Percentiles rank a stretch among this genome's conserved stretches.
phyloP scores from a whole-genome alignment of 1,139 yeast species.

The Kodamaea fungicola region DNA sequence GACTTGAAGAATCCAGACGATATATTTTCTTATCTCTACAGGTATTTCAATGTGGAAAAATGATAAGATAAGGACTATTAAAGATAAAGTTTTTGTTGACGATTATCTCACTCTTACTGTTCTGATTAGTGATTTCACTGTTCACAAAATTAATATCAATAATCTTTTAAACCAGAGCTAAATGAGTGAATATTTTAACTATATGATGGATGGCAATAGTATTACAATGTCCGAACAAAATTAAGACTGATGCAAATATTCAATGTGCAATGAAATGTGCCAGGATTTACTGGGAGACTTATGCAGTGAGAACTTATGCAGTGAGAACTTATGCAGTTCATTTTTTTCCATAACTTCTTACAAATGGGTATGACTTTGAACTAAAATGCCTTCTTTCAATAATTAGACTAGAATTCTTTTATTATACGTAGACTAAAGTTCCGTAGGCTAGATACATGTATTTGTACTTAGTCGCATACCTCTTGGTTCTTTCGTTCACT shows the following conservation, averaged over 20 bases:
- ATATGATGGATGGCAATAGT: background rate
- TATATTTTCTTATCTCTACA: constrained; percentile 23
- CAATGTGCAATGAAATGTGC: constrained; percentile 30
- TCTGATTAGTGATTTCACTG: constrained; percentile 36
- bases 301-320: too few relatives aligned
- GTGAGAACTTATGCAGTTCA: too few relatives aligned
- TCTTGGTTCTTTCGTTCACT: too few relatives aligned
- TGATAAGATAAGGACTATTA: constrained; percentile 9
- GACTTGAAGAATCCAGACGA: constrained; percentile 13
- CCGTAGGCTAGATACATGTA: too few relatives aligned
- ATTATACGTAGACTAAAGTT: too few relatives aligned
- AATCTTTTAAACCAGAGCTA: constrained; percentile 25
- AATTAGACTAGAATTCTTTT: too few relatives aligned
- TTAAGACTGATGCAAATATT: constrained; percentile 29
- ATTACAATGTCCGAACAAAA: background rate
- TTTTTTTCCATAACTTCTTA: constrained; percentile 1
- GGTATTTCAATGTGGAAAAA: constrained; percentile 24
- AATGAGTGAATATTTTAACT: constrained; percentile 3
- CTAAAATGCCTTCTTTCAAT: too few relatives aligned
- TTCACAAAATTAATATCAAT: constrained; percentile 28
- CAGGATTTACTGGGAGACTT: constrained; percentile 20
- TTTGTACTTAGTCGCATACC: too few relatives aligned
- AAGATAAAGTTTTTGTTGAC: constrained; percentile 14
- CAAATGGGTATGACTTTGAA: too few relatives aligned
- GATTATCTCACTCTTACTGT: constrained; percentile 32